phyloP scores from a whole-genome alignment of 768 basidiomycete species.

The Pleurotus cornucopiae region DNA sequence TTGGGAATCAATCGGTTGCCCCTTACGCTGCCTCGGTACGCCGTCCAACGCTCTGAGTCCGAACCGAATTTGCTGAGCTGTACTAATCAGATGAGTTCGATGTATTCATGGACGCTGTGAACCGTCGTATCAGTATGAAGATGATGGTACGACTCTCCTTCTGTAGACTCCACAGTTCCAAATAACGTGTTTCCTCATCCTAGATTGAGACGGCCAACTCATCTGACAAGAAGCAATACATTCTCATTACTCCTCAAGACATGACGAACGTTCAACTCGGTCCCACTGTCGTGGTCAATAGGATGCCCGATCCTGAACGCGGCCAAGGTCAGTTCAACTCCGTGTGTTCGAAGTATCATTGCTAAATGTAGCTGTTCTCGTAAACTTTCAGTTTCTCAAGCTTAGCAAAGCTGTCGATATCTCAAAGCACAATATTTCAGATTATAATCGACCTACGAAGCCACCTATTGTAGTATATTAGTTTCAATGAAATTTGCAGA shows the following conservation, averaged over 20 bases:
- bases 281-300: conserved; percentile 66
- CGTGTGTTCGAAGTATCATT: no score
- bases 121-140: conserved; percentile 88
- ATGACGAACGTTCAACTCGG: conserved; percentile 73
- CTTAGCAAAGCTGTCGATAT: no score
- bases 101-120: conserved; percentile 95
- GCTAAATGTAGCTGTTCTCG: no score
- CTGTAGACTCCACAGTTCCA: not conserved
- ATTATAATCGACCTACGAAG: no score
- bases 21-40: conserved; percentile 84
- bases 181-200: conserved; percentile 3
- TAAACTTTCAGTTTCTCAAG: no score
- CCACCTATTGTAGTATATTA: no score
- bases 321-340: conserved; percentile 35
- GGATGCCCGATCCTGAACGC: conserved; percentile 80
- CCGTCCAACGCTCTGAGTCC: conserved; percentile 4
- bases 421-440: no score
- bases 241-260: conserved; percentile 94
- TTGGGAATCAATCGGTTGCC: conserved; percentile 95
- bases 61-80: conserved; percentile 3
- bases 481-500: no score
- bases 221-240: conserved; percentile 86
- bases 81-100: conserved; percentile 82
- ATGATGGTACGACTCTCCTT: conserved; percentile 69
- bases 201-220: conserved; percentile 88